Percentiles rank a stretch among this genome's conserved stretches.
These are phyloP conservation scores for Leptodermis oblonga DNA, from an alignment of 257 asterid species.

Conservation along the genomic window DNA sequence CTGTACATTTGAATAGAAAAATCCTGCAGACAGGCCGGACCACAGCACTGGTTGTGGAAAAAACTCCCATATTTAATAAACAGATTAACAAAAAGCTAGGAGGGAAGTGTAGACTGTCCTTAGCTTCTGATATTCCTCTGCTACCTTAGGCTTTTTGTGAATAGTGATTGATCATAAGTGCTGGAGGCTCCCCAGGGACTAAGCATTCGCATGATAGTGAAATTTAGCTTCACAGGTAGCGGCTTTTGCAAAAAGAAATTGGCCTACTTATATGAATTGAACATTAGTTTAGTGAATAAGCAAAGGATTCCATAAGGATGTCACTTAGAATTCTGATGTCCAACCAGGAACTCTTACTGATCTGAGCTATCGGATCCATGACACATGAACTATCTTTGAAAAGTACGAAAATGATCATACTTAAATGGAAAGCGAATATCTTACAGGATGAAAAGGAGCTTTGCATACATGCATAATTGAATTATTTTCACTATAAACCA, in stretches of 20 bases:
- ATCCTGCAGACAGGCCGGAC: slow-evolving; percentile 2
- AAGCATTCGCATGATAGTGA: background rate
- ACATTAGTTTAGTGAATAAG: background rate
- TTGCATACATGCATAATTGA: background rate
- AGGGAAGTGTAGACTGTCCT: background rate
- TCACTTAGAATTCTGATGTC: background rate
- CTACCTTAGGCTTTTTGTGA: background rate
- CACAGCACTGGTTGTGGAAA: background rate
- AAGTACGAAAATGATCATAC: background rate
- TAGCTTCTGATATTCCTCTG: background rate
- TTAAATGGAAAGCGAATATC: background rate
- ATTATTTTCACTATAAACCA: background rate
- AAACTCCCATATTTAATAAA: background rate
- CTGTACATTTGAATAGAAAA: background rate
- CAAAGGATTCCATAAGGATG: background rate
- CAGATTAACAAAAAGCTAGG: background rate
- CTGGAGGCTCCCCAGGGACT: background rate
- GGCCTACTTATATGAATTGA: background rate
- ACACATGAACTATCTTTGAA: background rate
- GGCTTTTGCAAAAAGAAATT: background rate
- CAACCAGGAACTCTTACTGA: background rate
- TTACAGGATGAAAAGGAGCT: background rate
- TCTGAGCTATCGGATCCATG: background rate
- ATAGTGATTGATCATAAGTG: background rate
- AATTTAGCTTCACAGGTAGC: background rate